Evolutionary conservation across 2,329 filamentous ascomycete species (phyloP), one percentile per base, ranked within the genome.

Genomic region (Myriosclerotinia curreyana): DNA sequence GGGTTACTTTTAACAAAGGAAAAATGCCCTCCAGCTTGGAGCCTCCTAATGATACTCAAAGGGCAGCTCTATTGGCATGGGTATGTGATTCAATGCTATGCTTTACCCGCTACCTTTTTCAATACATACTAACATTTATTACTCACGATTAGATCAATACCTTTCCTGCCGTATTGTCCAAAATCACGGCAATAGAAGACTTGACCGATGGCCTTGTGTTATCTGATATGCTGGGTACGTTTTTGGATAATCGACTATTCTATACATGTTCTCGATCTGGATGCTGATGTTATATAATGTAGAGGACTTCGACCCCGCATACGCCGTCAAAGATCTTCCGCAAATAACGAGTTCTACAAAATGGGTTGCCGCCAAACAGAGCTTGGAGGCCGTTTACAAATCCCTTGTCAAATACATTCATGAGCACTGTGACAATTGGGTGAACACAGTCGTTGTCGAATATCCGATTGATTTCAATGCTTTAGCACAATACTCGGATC

Each of bases 231-330:
- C 70, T 76, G 38, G 70, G 75, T 71, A 79, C 79, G 68, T 48
- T 48, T 22, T 31, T 59, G 36, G 34, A 22, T 15, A 17, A 34
- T 14, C 9, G 48, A 20, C 62, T 20, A 52, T 52, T 48, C 60
- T 59, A 42, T 64, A 71, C 60, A 59, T 77, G 81, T 60, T 79
- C 83, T 61, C 53, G 22, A 51, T 77, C 84, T 53, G 76, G 14
- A 49, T 48, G 55, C 55, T 59, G 42, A 59, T 36, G 36, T 36
- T 5, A 34, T 48, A 48, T 38, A 22, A 38, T 59, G 8, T 77
- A 72, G 84, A 86, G 72, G 81, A 86, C 70, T 76, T 88, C 55
- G 83, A 87, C 69, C 72, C 79, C 42, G 77, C 80, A 66, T 88
- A 86, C 71, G 80, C 84, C 71, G 79, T 80, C 38, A 76, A 79